A percentile compares a stretch with the other conserved stretches of the same genome.
Conservation (phyloP, 176 grass and related monocot species). For the sorghum (Sorghum bicolor) region DNA sequence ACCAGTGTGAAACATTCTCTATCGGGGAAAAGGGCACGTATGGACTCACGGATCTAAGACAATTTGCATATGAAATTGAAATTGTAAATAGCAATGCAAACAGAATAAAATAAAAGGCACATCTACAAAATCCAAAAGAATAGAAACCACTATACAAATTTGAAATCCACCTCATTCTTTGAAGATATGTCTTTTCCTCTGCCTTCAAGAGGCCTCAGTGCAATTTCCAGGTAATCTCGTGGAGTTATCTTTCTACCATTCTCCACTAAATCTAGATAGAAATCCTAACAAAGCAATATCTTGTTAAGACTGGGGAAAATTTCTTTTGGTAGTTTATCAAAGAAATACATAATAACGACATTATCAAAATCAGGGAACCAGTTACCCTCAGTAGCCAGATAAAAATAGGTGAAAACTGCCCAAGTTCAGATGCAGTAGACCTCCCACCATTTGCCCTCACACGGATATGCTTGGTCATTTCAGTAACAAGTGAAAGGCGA, state of each 20-base stretch:
- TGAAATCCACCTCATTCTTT: constrained; percentile 64
- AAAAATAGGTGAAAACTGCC: constrained; percentile 97
- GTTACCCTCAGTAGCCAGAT: constrained; percentile 88
- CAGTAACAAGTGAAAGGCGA: constrained; percentile 90
- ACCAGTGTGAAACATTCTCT: constrained; percentile 91
- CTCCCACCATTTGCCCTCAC: constrained; percentile 86
- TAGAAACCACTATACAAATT: neutral
- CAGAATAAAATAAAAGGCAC: neutral
- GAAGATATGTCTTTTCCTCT: constrained; percentile 66
- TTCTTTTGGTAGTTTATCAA: neutral
- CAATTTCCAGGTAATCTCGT: constrained; percentile 88
- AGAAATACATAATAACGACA: constrained; percentile 8
- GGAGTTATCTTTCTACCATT: constrained; percentile 91
- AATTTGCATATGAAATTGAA: constrained; percentile 24
- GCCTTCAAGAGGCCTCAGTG: constrained; percentile 76
- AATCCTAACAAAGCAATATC: constrained; percentile 57
- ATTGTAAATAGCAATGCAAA: constrained; percentile 27
- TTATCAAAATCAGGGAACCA: neutral
- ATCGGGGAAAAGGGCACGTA: constrained; percentile 90
- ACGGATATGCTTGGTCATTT: constrained; percentile 99
- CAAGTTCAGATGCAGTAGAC: constrained; percentile 81
- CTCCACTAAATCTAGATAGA: constrained; percentile 91
- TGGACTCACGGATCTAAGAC: constrained; percentile 78
- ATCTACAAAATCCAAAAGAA: constrained; percentile 14
- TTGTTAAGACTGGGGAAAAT: neutral